Base-by-base conservation (phyloP, 495 filamentous ascomycete species). In the Amphirosellinia nigrospora region DNA sequence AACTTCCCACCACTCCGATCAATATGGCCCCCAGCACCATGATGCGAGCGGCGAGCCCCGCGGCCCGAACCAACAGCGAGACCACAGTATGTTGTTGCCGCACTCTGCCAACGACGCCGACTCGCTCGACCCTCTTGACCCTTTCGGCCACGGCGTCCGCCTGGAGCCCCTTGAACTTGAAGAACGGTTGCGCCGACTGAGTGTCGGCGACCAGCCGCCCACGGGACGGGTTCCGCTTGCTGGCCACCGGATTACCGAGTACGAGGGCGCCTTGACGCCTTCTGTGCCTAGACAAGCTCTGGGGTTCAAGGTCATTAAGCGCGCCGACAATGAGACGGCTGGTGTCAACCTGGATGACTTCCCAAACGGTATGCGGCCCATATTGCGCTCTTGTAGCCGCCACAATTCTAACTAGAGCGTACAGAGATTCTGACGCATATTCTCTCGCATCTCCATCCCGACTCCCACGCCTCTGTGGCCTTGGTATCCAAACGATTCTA, bases 381-480 rank as follows among this genome's bases (percentile, higher is more conserved):
- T 43, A 15, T 36, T 16, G 53, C 36, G 11, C 64, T 48, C 26
- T 71, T 21, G 36, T 61, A 52, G 50, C 38, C 50, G n/a, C 56
- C 15, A 56, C 74, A 81, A 73, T 61, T 41, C 65, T 73, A 56
- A 50, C 46, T 30, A 1, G 26, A 32, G 45, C 46, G 70, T 69
- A 61, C 76, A 97, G 94, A 98, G 87, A 90, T 97, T 62, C 76
- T 98, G 74, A 97, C 92, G 11, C 94, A 98, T 74, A 90, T 96
- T n/a, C 79, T 98, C 2, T 97, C 94, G 38, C 92, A 98, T 81
- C 81, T 98, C 45, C 88, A 93, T 16, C 92, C 94, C 11, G 85
- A 91, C 60, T 92, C 93, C 7, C 86, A 97, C 58, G 89, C 88
- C 7, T 85, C 90, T 7, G 90, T 95, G 3, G 88, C 93, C 10